Evolutionary conservation across 805 yeast genomes (phyloP).

Genomic region (Pichia manshurica): DNA sequence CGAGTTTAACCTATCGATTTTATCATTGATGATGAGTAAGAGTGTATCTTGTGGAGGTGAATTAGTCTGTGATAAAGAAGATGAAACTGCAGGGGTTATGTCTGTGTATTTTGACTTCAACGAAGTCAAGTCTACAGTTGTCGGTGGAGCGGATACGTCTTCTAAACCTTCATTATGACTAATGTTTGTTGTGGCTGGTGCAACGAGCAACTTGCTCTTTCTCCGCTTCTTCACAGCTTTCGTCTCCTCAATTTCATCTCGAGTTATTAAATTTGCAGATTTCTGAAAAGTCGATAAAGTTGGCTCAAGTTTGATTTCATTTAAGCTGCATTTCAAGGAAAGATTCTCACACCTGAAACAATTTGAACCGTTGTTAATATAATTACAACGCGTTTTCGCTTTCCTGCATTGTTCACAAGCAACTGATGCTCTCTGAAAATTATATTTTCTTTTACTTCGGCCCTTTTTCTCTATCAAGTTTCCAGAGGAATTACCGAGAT

Average conservation of each 20-base stretch:
- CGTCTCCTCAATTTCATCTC: constrained; percentile 1
- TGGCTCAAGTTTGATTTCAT: constrained; percentile 11
- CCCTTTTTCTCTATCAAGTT: no score
- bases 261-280: constrained; percentile 7
- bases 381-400: constrained; percentile 25
- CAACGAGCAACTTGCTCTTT: neutral
- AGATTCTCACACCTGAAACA: constrained; percentile 27
- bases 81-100: neutral
- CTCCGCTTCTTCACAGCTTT: neutral
- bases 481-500: no score
- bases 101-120: no score
- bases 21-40: neutral
- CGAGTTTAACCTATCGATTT: constrained; percentile 7
- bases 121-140: no score
- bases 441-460: constrained; percentile 12
- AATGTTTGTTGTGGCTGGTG: neutral
- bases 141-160: no score
- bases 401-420: constrained; percentile 25
- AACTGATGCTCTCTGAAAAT: constrained; percentile 17
- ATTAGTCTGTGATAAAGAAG: neutral
- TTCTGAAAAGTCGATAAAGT: constrained; percentile 11
- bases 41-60: no score
- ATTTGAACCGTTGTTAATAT: constrained; percentile 18
- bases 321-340: constrained; percentile 20
- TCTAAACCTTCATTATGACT: neutral